Conservation (phyloP, 495 filamentous ascomycete genomes). For the Xylaria longipes region DNA sequence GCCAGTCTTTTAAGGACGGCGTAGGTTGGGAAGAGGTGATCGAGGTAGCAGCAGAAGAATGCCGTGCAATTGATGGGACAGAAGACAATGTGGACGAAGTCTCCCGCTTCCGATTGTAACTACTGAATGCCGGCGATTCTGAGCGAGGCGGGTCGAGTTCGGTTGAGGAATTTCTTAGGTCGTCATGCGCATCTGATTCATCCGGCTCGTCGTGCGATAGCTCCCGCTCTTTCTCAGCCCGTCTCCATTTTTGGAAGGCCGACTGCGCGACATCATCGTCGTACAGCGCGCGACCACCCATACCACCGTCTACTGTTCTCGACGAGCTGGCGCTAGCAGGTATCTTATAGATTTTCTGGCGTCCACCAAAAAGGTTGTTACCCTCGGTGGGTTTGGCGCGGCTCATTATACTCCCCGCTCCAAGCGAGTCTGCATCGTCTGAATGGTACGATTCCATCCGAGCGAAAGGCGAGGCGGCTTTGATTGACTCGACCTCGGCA, state of each 20-base stretch:
- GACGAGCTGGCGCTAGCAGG: slow-evolving; percentile 59
- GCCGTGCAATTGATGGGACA: slow-evolving; percentile 68
- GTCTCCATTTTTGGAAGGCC: slow-evolving; percentile 74
- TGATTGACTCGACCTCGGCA: slow-evolving; percentile 83
- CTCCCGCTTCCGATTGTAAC: slow-evolving; percentile 76
- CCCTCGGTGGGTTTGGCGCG: slow-evolving; percentile 85
- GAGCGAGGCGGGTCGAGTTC: slow-evolving; percentile 54
- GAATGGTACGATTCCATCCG: slow-evolving; percentile 61
- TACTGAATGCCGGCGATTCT: slow-evolving; percentile 64
- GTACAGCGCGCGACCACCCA: slow-evolving; percentile 77
- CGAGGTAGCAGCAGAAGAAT: slow-evolving; percentile 91
- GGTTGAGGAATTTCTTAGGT: slow-evolving; percentile 34
- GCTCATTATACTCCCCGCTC: slow-evolving; percentile 75
- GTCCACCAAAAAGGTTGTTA: slow-evolving; percentile 92
- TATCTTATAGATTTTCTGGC: slow-evolving; percentile 96
- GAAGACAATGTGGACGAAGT: slow-evolving; percentile 90
- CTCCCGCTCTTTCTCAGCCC: slow-evolving; percentile 60
- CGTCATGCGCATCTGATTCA: slow-evolving; percentile 43
- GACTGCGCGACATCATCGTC: slow-evolving; percentile 85
- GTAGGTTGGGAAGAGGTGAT: slow-evolving; percentile 77
- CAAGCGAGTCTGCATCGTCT: slow-evolving; percentile 65
- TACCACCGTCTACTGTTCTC: slow-evolving; percentile 49
- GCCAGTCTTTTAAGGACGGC: slow-evolving; percentile 54
- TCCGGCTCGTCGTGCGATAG: slow-evolving; percentile 49
- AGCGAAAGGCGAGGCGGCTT: slow-evolving; percentile 61